Evolutionary conservation across 2,329 filamentous ascomycete genomes (phyloP), one percentile per base, ranked within the genome.

Genomic region (Elsinoe australis): DNA sequence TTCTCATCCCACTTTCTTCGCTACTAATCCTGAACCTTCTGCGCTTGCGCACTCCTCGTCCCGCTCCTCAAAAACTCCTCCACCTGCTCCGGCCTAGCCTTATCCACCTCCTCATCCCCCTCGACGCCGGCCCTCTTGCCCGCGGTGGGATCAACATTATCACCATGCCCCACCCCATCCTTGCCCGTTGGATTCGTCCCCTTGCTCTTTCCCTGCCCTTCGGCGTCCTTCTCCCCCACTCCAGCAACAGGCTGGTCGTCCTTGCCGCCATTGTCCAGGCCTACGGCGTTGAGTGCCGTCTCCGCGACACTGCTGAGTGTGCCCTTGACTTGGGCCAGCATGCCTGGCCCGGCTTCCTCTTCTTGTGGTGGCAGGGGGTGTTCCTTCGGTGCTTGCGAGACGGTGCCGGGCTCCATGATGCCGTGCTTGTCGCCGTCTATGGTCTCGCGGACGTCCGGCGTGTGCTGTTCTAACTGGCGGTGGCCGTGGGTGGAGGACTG

Each of bases 331-430:
- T 71, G 67, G 19, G 67, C 68, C 14, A 72, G 50, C 38, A 67
- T 63, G 1, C 63, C 59, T 5, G 59, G 51, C 4, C 39, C 39
- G 1, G 56, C 55, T 29, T 67, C 59, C 42, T 63, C 58, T 7
- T 59, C 58, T 6, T 54, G 44, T 1, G 46, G 41, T 2, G 59
- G 58, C 2, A 68, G 56, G 0, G 66, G 61, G 26, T 67, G 65
- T 41, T 72, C 69, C 56, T 74, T 74, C 6, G 69, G 67, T 41
- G 70, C 70, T 54, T 74, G 71, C 2, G 70, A 69, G 19, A 73
- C 63, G 8, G 70, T 74, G 45, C 58, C 57, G 10, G 71, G 68
- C 53, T 74, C 71, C 63, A 73, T 71, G 4, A 69, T 65, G 6
- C 62, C 60, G 10, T 67, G 67, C 54, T 67, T 67, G 49, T 70